phyloP scores from a whole-genome alignment of 1,284 basidiomycete species.

The Ustilago esculenta region DNA sequence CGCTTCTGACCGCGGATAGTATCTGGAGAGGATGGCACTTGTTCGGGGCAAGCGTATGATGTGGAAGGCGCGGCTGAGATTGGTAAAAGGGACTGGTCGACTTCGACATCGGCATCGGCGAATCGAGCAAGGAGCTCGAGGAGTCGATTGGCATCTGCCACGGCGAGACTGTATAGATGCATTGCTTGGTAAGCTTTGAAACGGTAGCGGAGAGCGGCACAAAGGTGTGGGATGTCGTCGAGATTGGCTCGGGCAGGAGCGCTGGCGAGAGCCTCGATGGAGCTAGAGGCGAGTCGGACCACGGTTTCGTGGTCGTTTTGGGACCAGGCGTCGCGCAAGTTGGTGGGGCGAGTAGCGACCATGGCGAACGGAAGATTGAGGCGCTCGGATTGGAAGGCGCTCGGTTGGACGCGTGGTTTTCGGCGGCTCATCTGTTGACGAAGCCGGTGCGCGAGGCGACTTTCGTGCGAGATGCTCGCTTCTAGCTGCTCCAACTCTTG shows the following conservation, averaged over 20 bases:
- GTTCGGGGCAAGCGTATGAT: not conserved
- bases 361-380: too few relatives aligned
- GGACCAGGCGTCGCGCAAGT: slow-evolving; percentile 3
- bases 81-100: not conserved
- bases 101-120: slow-evolving; percentile 12
- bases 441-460: too few relatives aligned
- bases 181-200: slow-evolving; percentile 9
- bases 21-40: not conserved
- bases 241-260: slow-evolving; percentile 5
- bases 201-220: slow-evolving; percentile 4
- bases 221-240: slow-evolving; percentile 10
- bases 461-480: too few relatives aligned
- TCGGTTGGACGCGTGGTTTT: too few relatives aligned
- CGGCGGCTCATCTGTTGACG: too few relatives aligned
- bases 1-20: not conserved
- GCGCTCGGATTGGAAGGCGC: too few relatives aligned
- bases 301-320: slow-evolving; percentile 5
- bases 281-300: slow-evolving; percentile 6
- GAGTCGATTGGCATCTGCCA: slow-evolving; percentile 6
- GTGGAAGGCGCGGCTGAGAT: not conserved
- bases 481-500: too few relatives aligned
- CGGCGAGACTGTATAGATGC: slow-evolving; percentile 2
- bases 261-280: slow-evolving; percentile 5
- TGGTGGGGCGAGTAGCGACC: not conserved
- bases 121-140: slow-evolving; percentile 1